Percentiles rank a stretch among this genome's conserved stretches.
phyloP scores from a whole-genome alignment of 495 filamentous ascomycete genomes.

The Clavariopsis aquatica region DNA sequence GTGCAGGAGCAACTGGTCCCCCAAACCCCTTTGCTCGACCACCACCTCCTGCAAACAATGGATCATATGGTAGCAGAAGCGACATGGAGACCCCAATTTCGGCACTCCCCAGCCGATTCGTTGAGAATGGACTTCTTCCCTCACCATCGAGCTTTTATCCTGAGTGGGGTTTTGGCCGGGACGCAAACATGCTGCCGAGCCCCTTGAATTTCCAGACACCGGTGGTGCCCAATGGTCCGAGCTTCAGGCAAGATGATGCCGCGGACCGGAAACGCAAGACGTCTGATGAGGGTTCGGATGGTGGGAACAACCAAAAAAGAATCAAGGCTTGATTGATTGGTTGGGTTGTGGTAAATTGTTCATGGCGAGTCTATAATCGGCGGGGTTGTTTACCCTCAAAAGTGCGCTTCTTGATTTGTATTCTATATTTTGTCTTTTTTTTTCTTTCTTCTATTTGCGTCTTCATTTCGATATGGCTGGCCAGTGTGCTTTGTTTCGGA shows the following conservation, averaged over 20 bases:
- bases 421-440: background rate
- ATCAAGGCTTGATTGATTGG: conserved; percentile 26
- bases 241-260: conserved; percentile 47
- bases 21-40: conserved; percentile 95
- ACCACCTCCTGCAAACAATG: conserved; percentile 62
- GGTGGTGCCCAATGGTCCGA: conserved; percentile 59
- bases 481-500: conserved; percentile 1
- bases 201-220: conserved; percentile 92
- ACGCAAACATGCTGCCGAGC: conserved; percentile 82
- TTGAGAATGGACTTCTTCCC: conserved; percentile 79
- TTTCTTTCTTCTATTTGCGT: background rate
- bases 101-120: conserved; percentile 89
- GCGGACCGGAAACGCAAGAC: conserved; percentile 47
- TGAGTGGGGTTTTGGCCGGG: conserved; percentile 77
- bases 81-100: conserved; percentile 96
- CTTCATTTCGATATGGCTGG: background rate
- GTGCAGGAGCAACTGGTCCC: conserved; percentile 88
- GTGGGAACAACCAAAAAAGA: conserved; percentile 23
- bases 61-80: conserved; percentile 58
- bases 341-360: background rate
- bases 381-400: background rate
- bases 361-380: background rate
- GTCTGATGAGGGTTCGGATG: conserved; percentile 39
- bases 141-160: conserved; percentile 89
- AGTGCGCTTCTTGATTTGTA: background rate